Evolutionary conservation across 2,329 filamentous ascomycete species (phyloP), one percentile per base, ranked within the genome.

Genomic region (Alternaria sp.): DNA sequence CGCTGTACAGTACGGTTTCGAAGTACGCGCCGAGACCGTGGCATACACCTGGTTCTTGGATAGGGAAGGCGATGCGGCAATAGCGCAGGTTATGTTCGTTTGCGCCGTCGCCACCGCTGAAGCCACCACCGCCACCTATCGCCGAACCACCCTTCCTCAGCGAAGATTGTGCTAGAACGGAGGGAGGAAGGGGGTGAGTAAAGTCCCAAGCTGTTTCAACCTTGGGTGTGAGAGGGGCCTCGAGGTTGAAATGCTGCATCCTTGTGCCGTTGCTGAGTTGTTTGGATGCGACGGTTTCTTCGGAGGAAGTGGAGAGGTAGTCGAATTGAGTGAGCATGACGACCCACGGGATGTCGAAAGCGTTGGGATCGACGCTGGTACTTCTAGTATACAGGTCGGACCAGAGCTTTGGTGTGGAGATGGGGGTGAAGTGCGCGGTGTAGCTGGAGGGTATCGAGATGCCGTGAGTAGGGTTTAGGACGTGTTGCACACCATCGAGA

Each of bases 11-110:
- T n/a, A 97, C 93, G 1, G 93, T 93, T 82, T 99, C 96, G 78
- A 99, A 99, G 79, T 97, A 99, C 1, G 95, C 96, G 0, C 90
- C 96, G 45, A 99, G 81, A 3, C 96, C 96, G 78, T 99, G 96
- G 36, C 94, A 92, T 8, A 96, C 90, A 36, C 95, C 95, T 25
- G 92, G 87, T 63, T 92, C 87, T 52, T 88, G 86, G 70, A 92
- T 91, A 3, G 91, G 89, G 80, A 97, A 99, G 0, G 87, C 89
- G 54, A 95, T 82, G 57, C 90, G 89, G 70, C 91, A 91, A 72
- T 90, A 89, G n/a, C 96, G 87, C 9, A 90, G 87, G 79, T 98
- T 98, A 81, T 98, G 95, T 69, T 96, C 91, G 79, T 98, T 99
- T 15, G 91, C 90, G 51, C 93, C 92, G 60, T 91, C 90, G 11